Conservation (phyloP, 768 basidiomycete species). For the Saitozyma podzolica region DNA sequence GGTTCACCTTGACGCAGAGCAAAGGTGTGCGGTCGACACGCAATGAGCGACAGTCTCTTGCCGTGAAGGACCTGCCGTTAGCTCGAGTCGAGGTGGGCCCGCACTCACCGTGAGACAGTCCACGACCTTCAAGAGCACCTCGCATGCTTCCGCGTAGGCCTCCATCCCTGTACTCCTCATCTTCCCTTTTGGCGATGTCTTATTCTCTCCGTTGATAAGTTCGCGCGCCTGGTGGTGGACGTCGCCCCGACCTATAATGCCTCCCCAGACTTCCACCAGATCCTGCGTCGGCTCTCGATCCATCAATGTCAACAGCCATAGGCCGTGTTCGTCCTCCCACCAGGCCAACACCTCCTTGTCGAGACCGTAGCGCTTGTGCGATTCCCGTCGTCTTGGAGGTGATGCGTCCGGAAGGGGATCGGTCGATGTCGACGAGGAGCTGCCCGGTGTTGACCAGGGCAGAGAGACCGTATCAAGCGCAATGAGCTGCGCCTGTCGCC, state of each 20-base stretch:
- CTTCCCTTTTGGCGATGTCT: neutral
- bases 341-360: constrained; percentile 17
- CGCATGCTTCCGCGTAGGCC: constrained; percentile 11
- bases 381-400: neutral
- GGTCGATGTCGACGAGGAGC: neutral
- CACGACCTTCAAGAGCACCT: constrained; percentile 11
- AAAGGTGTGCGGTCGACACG: constrained; percentile 15
- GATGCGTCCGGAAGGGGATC: neutral
- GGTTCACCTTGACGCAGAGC: neutral
- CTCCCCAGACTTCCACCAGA: constrained; percentile 4
- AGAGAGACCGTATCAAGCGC: constrained; percentile 11
- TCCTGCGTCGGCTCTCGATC: neutral
- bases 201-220: neutral
- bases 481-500: constrained; percentile 17
- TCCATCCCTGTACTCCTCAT: neutral
- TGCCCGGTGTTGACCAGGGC: no score
- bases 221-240: neutral
- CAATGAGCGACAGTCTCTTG: constrained; percentile 8
- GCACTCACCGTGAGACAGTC: constrained; percentile 20
- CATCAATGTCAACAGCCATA: constrained; percentile 18
- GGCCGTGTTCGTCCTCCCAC: constrained; percentile 30
- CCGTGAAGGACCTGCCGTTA: constrained; percentile 14
- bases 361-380: neutral
- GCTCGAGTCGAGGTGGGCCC: neutral
- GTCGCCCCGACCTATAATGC: neutral